Evolutionary conservation across 2,329 filamentous ascomycete species (phyloP).

Genomic region (Colletotrichum cereale): DNA sequence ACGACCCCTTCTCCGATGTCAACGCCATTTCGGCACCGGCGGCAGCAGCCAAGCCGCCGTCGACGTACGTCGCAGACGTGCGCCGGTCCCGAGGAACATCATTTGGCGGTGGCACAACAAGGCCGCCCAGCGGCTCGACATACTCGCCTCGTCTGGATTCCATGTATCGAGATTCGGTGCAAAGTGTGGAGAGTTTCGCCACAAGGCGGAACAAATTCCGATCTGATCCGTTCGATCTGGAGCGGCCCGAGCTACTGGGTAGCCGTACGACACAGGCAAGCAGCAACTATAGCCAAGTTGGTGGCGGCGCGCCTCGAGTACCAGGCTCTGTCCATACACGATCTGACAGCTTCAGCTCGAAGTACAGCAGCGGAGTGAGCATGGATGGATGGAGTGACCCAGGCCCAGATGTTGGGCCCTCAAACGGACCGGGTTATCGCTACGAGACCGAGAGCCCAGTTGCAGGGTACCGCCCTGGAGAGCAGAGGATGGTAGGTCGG

Average conservation of each 20-base stretch:
- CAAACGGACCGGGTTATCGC: slow-evolving; percentile 40
- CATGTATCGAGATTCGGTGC: slow-evolving; percentile 56
- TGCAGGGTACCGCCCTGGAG: slow-evolving; percentile 36
- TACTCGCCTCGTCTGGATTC: slow-evolving; percentile 50
- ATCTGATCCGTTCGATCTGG: slow-evolving; percentile 75
- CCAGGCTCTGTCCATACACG: slow-evolving; percentile 52
- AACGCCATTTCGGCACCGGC: slow-evolving; percentile 55
- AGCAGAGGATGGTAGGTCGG: slow-evolving; percentile 26
- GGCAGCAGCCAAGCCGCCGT: slow-evolving; percentile 48
- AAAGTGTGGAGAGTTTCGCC: slow-evolving; percentile 58
- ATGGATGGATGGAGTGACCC: slow-evolving; percentile 65
- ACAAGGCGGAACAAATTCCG: slow-evolving; percentile 68
- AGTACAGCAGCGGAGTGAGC: slow-evolving; percentile 65
- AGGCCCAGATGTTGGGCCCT: slow-evolving; percentile 64
- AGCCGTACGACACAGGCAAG: slow-evolving; percentile 49
- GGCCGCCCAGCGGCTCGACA: slow-evolving; percentile 45
- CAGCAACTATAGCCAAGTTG: slow-evolving; percentile 46
- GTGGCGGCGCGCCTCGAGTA: slow-evolving; percentile 24
- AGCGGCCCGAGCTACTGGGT: slow-evolving; percentile 61
- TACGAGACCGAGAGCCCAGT: slow-evolving; percentile 47
- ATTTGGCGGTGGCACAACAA: slow-evolving; percentile 47
- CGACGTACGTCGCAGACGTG: slow-evolving; percentile 61
- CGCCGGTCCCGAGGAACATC: slow-evolving; percentile 64
- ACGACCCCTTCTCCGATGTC: slow-evolving; percentile 63
- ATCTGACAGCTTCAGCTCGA: slow-evolving; percentile 55